phyloP scores from a whole-genome alignment of 352 stramenopile genomes.

The Pythium vanterpoolii region DNA sequence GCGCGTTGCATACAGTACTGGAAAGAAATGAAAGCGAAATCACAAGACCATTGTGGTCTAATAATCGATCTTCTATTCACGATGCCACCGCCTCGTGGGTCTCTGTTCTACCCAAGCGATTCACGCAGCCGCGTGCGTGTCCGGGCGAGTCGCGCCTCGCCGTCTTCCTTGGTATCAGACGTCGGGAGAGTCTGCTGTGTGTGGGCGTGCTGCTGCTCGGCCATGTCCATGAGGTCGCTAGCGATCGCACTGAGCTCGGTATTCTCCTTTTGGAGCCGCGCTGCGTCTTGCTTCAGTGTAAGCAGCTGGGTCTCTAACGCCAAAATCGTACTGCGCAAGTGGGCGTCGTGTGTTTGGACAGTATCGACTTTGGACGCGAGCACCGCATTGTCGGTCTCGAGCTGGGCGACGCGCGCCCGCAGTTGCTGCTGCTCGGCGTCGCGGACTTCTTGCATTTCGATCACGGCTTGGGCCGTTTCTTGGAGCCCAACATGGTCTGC shows the following conservation, averaged over 20 bases:
- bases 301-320: slow-evolving; percentile 41
- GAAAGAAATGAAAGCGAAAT: no score
- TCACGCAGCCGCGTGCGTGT: slow-evolving; percentile 23
- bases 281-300: slow-evolving; percentile 30
- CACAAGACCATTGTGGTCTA: no score
- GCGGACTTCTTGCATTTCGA: slow-evolving; percentile 24
- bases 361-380: slow-evolving; percentile 57
- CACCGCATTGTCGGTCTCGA: slow-evolving; percentile 72
- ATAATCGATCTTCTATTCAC: no score
- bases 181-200: slow-evolving; percentile 10
- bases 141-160: slow-evolving; percentile 5
- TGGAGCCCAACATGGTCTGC: slow-evolving; percentile 19
- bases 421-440: slow-evolving; percentile 30
- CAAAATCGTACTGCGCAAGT: slow-evolving; percentile 48
- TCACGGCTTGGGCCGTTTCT: slow-evolving; percentile 23
- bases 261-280: slow-evolving; percentile 40
- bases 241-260: slow-evolving; percentile 57
- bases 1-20: no score
- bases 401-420: slow-evolving; percentile 29
- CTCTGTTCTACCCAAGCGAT: slow-evolving; percentile 14
- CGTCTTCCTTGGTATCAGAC: slow-evolving; percentile 16
- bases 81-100: no score
- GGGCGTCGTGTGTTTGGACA: slow-evolving; percentile 53
- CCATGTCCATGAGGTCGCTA: slow-evolving; percentile 67
- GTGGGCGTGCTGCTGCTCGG: slow-evolving; percentile 49